Evolutionary conservation across 1,139 yeast genomes (phyloP).

Genomic region (Candida mesenterica): DNA sequence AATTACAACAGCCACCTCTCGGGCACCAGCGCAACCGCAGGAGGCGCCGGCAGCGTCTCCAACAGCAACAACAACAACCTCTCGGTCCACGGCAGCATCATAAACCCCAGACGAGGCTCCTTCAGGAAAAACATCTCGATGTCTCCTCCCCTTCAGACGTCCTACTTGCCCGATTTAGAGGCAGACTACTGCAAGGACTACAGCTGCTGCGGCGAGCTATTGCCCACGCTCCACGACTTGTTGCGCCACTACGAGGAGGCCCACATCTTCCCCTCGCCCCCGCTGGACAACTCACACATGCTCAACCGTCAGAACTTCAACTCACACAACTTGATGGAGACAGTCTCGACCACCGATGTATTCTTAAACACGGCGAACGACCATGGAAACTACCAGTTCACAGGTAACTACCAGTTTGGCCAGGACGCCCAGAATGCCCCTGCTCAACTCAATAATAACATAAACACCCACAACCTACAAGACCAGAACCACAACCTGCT

Average conservation of each 20-base stretch:
- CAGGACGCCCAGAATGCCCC: slow-evolving; percentile 4
- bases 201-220: slow-evolving; percentile 87
- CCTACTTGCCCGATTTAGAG: slow-evolving; percentile 87
- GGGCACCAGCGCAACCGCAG: too few relatives aligned
- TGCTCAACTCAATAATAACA: not conserved
- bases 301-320: slow-evolving; percentile 35
- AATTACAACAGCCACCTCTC: too few relatives aligned
- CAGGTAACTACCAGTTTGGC: slow-evolving; percentile 12
- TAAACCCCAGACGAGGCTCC: slow-evolving; percentile 46
- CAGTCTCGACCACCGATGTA: slow-evolving; percentile 87
- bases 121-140: slow-evolving; percentile 42
- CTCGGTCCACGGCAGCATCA: slow-evolving; percentile 25
- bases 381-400: slow-evolving; percentile 11
- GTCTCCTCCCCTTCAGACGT: slow-evolving; percentile 68
- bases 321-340: slow-evolving; percentile 57
- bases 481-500: not conserved
- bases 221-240: slow-evolving; percentile 91
- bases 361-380: slow-evolving; percentile 49
- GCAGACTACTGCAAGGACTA: slow-evolving; percentile 96
- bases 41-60: too few relatives aligned
- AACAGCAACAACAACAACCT: slow-evolving; percentile 12
- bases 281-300: slow-evolving; percentile 37
- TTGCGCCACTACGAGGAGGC: slow-evolving; percentile 95
- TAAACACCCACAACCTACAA: not conserved
- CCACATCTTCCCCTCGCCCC: slow-evolving; percentile 78